Evolutionary conservation across 345 rosid genomes (phyloP).

Genomic region (Raphanus sativus): DNA sequence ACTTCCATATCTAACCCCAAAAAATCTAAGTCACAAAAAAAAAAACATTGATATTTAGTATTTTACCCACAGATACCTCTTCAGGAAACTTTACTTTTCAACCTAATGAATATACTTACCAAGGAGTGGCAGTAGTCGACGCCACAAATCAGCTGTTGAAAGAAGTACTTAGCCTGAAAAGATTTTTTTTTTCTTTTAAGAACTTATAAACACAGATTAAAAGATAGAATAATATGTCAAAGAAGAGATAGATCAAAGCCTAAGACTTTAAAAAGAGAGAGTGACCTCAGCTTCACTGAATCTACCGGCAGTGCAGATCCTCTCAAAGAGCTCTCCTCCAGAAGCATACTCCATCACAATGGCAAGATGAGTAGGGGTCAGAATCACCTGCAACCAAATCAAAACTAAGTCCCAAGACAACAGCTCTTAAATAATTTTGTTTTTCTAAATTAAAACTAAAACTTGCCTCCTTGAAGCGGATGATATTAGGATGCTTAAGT

Average conservation of each 20-base stretch:
- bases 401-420: conserved; percentile 16
- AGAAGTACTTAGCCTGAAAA: conserved; percentile 70
- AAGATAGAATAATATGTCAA: not conserved
- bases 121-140: conserved; percentile 79
- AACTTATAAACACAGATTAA: not conserved
- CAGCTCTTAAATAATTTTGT: not conserved
- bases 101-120: conserved; percentile 45
- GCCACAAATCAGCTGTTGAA: conserved; percentile 87
- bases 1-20: not conserved
- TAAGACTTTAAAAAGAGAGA: not conserved
- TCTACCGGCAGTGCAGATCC: conserved; percentile 82
- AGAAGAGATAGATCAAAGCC: conserved; percentile 9
- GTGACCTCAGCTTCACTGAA: conserved; percentile 67
- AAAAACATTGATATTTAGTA: not conserved
- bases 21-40: not conserved
- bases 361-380: conserved; percentile 55
- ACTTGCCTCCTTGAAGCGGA: conserved; percentile 85
- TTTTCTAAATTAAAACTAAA: not conserved
- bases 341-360: conserved; percentile 93
- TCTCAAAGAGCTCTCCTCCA: conserved; percentile 84
- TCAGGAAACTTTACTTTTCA: not conserved
- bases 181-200: too few relatives aligned
- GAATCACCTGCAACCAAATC: conserved; percentile 33
- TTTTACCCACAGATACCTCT: not conserved
- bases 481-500: conserved; percentile 82